Conservation (phyloP, 192 early-diverging fungal species). For the Mortierella hygrophila region DNA sequence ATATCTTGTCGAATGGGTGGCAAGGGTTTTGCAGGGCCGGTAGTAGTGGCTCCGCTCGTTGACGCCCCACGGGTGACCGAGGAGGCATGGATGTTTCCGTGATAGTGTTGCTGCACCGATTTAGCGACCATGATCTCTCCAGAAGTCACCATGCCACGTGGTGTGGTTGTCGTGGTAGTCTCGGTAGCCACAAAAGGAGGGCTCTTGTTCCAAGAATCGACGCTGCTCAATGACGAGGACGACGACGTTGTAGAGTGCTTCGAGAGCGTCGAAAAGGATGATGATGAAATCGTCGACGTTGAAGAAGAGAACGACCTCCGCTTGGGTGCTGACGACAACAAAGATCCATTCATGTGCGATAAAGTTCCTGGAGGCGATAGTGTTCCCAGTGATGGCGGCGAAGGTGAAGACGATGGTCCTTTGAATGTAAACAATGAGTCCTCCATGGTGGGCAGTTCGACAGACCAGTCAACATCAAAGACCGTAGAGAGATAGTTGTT, state of each 20-base stretch:
- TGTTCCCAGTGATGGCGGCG: neutral
- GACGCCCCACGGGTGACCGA: neutral
- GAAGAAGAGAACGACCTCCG: neutral
- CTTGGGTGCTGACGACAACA: slow-evolving; percentile 8
- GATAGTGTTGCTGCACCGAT: neutral
- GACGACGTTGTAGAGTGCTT: neutral
- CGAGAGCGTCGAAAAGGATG: neutral
- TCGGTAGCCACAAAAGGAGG: neutral
- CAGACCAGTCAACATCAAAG: slow-evolving; percentile 50
- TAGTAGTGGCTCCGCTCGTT: neutral
- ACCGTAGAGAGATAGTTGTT: slow-evolving; percentile 39
- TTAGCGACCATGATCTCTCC: neutral
- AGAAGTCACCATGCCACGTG: neutral
- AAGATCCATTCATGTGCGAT: neutral
- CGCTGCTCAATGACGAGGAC: neutral
- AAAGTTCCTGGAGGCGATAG: neutral
- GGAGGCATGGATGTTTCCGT: neutral
- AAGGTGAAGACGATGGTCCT: neutral
- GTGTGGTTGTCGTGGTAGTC: neutral
- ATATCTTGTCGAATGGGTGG: neutral
- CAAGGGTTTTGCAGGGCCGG: neutral
- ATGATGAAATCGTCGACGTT: neutral
- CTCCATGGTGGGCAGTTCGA: slow-evolving; percentile 17
- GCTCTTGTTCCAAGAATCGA: neutral
- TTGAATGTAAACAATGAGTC: slow-evolving; percentile 33